Conservation (phyloP, 2,329 filamentous ascomycete genomes). For the Ophiostoma triangulosporum region DNA sequence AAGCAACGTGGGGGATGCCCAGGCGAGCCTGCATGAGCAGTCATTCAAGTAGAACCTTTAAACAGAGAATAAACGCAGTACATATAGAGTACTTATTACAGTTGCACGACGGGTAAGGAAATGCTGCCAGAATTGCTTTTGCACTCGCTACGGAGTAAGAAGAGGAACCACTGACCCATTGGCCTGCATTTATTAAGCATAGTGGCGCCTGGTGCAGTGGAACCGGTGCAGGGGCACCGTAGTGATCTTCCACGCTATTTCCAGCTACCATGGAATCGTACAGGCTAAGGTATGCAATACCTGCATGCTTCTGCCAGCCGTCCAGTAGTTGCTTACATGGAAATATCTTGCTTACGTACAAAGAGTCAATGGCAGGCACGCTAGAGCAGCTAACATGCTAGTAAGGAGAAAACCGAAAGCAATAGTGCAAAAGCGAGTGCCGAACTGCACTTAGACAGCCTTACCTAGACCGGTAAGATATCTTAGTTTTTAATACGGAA, state of each 20-base stretch:
- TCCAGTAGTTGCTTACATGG: too few relatives aligned
- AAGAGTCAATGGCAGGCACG: neutral
- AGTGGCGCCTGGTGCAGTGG: neutral
- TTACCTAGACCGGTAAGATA: too few relatives aligned
- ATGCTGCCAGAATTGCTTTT: neutral
- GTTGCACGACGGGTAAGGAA: neutral
- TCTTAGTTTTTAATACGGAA: too few relatives aligned
- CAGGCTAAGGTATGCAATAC: neutral
- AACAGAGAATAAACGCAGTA: neutral
- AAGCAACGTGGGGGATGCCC: too few relatives aligned
- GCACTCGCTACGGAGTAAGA: neutral
- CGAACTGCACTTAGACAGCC: neutral
- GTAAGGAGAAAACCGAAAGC: neutral
- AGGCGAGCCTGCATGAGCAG: neutral
- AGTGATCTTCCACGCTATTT: neutral
- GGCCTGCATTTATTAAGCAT: neutral
- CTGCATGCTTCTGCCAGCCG: too few relatives aligned
- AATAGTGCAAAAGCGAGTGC: neutral
- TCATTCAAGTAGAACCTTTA: neutral
- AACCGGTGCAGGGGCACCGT: neutral
- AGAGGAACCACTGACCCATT: conserved; percentile 1
- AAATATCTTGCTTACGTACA: too few relatives aligned
- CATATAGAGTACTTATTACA: neutral
- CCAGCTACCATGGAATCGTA: neutral
- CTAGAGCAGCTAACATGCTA: neutral